Conservation (phyloP, 106 monocot species). For the Dendrobium nobile region DNA sequence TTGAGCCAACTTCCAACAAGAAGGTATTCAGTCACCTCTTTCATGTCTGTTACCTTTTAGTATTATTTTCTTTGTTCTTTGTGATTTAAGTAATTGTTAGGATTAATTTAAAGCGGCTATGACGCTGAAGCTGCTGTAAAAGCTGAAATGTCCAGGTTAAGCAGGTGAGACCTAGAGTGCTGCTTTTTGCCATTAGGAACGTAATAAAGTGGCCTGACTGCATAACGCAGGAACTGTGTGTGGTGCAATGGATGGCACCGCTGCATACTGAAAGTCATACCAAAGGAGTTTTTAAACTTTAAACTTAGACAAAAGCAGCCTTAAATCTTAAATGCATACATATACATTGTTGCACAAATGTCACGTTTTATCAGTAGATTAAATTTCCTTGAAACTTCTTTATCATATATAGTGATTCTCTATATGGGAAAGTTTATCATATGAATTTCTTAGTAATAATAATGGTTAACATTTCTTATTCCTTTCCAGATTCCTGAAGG, state of each 20-base stretch:
- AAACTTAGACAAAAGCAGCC: neutral
- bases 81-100: too few species aligned
- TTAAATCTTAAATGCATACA: neutral
- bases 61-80: neutral
- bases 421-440: neutral
- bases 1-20: constrained; percentile 96
- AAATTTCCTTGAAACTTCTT: neutral
- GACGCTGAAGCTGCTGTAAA: neutral
- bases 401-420: neutral
- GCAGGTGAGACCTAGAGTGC: neutral
- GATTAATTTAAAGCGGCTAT: neutral
- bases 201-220: neutral
- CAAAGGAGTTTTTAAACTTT: neutral
- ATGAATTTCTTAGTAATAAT: neutral
- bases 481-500: constrained; percentile 69
- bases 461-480: neutral
- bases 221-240: neutral
- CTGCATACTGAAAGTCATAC: neutral
- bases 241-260: neutral
- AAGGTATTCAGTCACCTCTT: constrained; percentile 40
- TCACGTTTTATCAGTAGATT: neutral
- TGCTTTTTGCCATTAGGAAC: neutral
- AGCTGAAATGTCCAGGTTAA: neutral
- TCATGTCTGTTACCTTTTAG: neutral
- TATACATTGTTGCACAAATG: neutral